Evolutionary conservation across 2,329 filamentous ascomycete genomes (phyloP), one percentile per base, ranked within the genome.

Genomic region (Apiospora koreana): DNA sequence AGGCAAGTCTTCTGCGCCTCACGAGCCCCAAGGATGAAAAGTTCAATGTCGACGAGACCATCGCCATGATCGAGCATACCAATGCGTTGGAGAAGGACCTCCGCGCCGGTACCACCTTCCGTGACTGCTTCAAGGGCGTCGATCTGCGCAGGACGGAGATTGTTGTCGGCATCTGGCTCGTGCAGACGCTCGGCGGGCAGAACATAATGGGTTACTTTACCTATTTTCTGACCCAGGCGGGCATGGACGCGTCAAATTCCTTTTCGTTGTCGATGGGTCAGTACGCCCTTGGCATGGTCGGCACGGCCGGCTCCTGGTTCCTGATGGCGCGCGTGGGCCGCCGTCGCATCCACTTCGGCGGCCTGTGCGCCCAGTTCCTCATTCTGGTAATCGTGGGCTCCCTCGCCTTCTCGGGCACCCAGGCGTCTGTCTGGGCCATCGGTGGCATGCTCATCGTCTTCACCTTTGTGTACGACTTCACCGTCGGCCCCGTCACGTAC

Each of bases 41-140:
- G 41, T 84, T 86, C 73, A 83, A 86, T 71, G 77, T 78, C 4
- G 83, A 87, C 70, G 81, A 85, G 71, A 83, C 83, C 0, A 77
- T 89, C 14, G 84, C 86, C 21, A 83, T 88, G 84, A 87, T 89
- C 74, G 81, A 84, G 45, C 83, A 88, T 72, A 88, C 87, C 8
- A 85, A 88, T 72, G 81, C 84, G 75, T 76, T 85, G 69, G 86
- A 87, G 73, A 83, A 83, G 73, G 74, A 79, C 28, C 71, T 82
- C 62, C 82, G 81, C 9, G 79, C 79, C 9, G 85, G 86, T 1
- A 81, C 82, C 0, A 79, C 75, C 0, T 89, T 88, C 74, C 72
- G 72, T 18, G 85, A 89, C 75, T 86, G 85, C 75, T 89, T 90
- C 80, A 82, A 79, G 45, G 85, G 85, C 7, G 74, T 83, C 41